Evolutionary conservation across 208 protist species (phyloP), one percentile per base, ranked within the genome.

Genomic region (Acanthamoeba sp.): DNA sequence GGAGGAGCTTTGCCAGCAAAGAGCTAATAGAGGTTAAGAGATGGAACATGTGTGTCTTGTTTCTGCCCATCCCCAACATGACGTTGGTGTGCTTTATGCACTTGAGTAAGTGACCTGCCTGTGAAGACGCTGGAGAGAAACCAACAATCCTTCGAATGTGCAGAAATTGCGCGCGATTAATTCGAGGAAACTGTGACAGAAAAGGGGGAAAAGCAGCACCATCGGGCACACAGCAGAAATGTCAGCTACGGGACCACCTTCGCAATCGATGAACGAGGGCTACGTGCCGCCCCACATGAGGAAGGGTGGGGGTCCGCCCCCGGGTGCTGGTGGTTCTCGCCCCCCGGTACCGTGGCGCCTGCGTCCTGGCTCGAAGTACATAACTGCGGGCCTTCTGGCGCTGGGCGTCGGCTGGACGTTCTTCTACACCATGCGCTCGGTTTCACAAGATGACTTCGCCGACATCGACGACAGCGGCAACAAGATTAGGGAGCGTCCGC

Each of bases 401-500:
- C n/a, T 62, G n/a, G 42, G 42, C 48, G 80, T 88, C 45, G 80
- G 16, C 29, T 27, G 80, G 29, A 88, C 80, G 24, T 88, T 64
- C 80, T 38, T 88, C 80, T 88, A 88, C 80, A 88, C 80, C 80
- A 62, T 88, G 42, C 80, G 80, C 4, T 88, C 80, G 32, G 50
- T 88, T 20, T 62, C 48, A 29, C 80, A 59, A 22, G 80, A 88
- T 45, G 50, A 55, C 80, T 88, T 88, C 34, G 80, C 42, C n/a
- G 80, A 88, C 45, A 62, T 88, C 48, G 80, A 88, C 36, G 80
- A 88, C 32, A 88, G 48, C 80, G 80, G 80, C 80, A 88, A 88
- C 24, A 88, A 88, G 80, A 27, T 88, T 45, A 27, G 80, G 29
- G 50, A 55, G 20, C 22, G 80, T 3, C 42, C 48, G 2, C 80